phyloP scores from a whole-genome alignment of 2,329 filamentous ascomycete species.

The Chrysoporthe cubensis region DNA sequence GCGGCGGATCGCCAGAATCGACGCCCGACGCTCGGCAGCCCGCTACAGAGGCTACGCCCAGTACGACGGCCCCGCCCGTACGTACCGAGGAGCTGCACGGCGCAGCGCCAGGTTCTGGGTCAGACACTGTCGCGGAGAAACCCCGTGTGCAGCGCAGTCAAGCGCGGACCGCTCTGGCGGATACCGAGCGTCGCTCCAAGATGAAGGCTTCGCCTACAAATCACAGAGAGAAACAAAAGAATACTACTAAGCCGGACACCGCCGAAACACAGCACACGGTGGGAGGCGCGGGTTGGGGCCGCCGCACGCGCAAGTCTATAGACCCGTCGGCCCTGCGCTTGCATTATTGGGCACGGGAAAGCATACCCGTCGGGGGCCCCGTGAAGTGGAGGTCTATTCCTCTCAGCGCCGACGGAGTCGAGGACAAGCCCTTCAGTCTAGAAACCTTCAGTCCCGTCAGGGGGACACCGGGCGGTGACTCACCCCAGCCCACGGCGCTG shows the following conservation, averaged over 20 bases:
- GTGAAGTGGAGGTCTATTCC: background rate
- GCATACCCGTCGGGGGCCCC: background rate
- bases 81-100: background rate
- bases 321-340: background rate
- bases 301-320: background rate
- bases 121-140: background rate
- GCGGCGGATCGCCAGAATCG: background rate
- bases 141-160: background rate
- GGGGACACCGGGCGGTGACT: background rate
- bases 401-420: background rate
- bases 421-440: background rate
- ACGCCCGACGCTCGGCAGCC: background rate
- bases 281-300: background rate
- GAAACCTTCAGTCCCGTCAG: background rate
- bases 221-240: background rate
- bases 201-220: background rate
- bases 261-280: background rate
- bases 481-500: background rate
- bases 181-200: background rate
- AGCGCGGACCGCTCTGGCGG: background rate
- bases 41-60: background rate
- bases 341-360: conserved; percentile 9
- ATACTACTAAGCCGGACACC: background rate
- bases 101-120: background rate
- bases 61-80: background rate